Percentiles rank a stretch among this genome's conserved stretches.
Conservation (phyloP, 2,329 filamentous ascomycete genomes). For the Ceratocystis ficicola region DNA sequence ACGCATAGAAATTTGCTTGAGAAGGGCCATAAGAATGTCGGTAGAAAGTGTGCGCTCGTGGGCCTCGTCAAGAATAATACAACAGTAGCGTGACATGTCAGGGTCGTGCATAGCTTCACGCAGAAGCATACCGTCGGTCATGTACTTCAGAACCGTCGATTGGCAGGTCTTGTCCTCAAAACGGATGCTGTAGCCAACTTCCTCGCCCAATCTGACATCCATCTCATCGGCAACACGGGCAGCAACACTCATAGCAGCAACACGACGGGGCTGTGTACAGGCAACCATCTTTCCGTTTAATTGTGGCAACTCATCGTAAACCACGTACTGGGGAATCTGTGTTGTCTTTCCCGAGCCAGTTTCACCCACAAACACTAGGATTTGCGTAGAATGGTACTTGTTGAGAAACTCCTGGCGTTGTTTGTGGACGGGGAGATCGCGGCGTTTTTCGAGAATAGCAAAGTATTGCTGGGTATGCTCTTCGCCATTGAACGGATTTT, state of each 20-base stretch:
- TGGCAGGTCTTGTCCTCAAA: constrained; percentile 89
- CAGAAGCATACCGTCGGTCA: constrained; percentile 98
- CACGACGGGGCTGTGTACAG: constrained; percentile 93
- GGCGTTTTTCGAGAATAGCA: constrained; percentile 69
- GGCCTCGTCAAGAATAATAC: constrained; percentile 95
- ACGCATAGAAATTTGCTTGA: constrained; percentile 77
- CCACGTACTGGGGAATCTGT: constrained; percentile 95
- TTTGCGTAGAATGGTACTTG: constrained; percentile 86
- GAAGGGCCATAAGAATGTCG: constrained; percentile 89
- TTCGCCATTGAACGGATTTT: constrained; percentile 74
- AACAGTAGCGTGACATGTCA: constrained; percentile 82
- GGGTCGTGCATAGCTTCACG: constrained; percentile 95
- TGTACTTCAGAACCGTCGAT: constrained; percentile 93
- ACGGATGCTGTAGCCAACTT: constrained; percentile 97
- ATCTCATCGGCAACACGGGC: constrained; percentile 96
- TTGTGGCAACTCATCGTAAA: constrained; percentile 92
- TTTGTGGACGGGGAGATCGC: constrained; percentile 80
- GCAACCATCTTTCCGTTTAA: constrained; percentile 78
- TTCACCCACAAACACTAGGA: constrained; percentile 96
- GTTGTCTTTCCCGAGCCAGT: constrained; percentile 99
- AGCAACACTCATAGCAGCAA: constrained; percentile 96
- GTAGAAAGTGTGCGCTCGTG: constrained; percentile 96
- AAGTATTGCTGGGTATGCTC: constrained; percentile 76
- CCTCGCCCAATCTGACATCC: constrained; percentile 82
- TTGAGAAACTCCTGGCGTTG: constrained; percentile 89